phyloP scores from a whole-genome alignment of 2,329 filamentous ascomycete genomes.

The Pseudogymnoascus sp. region DNA sequence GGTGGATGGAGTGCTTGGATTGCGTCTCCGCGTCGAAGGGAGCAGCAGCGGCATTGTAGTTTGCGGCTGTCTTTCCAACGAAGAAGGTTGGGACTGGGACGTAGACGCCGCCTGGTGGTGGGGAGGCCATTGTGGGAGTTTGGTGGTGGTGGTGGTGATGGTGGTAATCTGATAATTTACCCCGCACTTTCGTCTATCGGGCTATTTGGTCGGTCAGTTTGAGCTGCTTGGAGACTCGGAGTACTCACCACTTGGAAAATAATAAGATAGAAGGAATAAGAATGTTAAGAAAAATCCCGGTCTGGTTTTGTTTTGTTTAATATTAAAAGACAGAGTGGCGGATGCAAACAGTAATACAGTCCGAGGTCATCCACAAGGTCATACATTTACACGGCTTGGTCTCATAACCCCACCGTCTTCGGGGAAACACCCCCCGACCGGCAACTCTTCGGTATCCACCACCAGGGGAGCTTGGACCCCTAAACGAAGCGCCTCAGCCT shows the following conservation, averaged over 20 bases:
- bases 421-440: not conserved
- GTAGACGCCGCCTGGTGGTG: constrained; percentile 26
- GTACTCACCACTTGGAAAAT: not conserved
- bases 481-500: not conserved
- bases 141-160: not conserved
- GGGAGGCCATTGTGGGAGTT: constrained; percentile 16
- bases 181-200: not conserved
- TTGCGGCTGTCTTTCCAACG: constrained; percentile 23
- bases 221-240: not conserved
- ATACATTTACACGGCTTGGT: not conserved
- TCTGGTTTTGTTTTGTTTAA: not conserved
- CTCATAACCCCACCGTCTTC: not conserved
- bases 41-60: constrained; percentile 20
- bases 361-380: not conserved
- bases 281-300: not conserved
- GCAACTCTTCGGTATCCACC: not conserved
- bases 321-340: not conserved
- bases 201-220: not conserved
- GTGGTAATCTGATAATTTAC: not conserved
- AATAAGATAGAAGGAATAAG: not conserved
- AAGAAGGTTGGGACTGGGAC: constrained; percentile 56
- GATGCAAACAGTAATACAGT: constrained; percentile 1
- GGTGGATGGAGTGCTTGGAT: constrained; percentile 47
- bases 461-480: not conserved
- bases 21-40: constrained; percentile 49